Evolutionary conservation across 2,329 filamentous ascomycete genomes (phyloP).

Genomic region (Cercospora janseana): DNA sequence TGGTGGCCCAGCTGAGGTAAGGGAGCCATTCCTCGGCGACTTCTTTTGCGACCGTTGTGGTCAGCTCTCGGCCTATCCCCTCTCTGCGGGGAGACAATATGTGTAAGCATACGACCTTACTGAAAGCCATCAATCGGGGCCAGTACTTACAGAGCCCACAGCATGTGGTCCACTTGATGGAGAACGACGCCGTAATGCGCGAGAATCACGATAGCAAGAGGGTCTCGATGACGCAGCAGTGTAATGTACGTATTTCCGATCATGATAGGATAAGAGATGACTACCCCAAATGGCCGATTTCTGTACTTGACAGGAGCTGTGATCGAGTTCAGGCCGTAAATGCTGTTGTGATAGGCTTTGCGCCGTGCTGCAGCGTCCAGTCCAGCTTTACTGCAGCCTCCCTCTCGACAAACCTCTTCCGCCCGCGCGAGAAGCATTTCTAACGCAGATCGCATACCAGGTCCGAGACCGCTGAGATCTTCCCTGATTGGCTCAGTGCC

Average conservation of each 20-base stretch:
- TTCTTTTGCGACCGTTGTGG: slow-evolving; percentile 11
- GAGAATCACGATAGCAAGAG: slow-evolving; percentile 24
- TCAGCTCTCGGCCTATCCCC: slow-evolving; percentile 15
- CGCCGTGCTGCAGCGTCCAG: slow-evolving; percentile 9
- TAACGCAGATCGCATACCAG: slow-evolving; percentile 18
- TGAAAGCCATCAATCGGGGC: too few relatives aligned
- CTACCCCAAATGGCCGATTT: slow-evolving; percentile 18
- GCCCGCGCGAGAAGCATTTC: slow-evolving; percentile 18
- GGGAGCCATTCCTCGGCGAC: slow-evolving; percentile 16
- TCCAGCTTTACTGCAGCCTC: not conserved
- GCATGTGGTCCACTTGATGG: slow-evolving; percentile 13
- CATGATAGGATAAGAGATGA: slow-evolving; percentile 24
- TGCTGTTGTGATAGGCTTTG: slow-evolving; percentile 22
- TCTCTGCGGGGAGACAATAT: not conserved
- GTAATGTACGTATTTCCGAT: slow-evolving; percentile 16
- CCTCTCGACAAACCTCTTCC: slow-evolving; percentile 3
- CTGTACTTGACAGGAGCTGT: slow-evolving; percentile 15
- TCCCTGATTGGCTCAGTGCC: slow-evolving; percentile 4
- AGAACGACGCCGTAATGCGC: slow-evolving; percentile 25
- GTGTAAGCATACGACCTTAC: not conserved
- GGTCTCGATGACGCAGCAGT: slow-evolving; percentile 25
- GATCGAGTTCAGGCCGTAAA: slow-evolving; percentile 21
- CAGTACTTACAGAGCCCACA: slow-evolving; percentile 13
- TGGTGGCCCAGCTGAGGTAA: slow-evolving; percentile 16
- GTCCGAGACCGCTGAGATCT: slow-evolving; percentile 18